Evolutionary conservation across 768 basidiomycete genomes (phyloP).

Genomic region (Hortiboletus campestris): DNA sequence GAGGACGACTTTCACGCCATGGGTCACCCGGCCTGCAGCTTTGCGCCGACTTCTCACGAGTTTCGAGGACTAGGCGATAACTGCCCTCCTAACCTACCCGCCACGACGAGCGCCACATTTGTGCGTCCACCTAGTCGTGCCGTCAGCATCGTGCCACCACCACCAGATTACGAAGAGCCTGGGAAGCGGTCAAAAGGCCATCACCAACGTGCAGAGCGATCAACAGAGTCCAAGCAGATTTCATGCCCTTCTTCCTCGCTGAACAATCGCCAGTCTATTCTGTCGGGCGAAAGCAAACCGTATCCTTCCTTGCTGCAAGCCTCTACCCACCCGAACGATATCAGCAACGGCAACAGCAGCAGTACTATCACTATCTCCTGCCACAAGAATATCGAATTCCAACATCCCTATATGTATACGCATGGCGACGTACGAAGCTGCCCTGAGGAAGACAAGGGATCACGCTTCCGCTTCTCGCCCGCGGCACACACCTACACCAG

Average conservation of each 20-base stretch:
- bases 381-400: conserved; percentile 14
- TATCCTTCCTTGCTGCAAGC: conserved; percentile 14
- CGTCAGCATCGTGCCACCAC: conserved; percentile 30
- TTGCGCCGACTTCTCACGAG: conserved; percentile 1
- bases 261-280: conserved; percentile 5
- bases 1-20: conserved; percentile 38
- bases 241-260: conserved; percentile 1
- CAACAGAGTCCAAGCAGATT: conserved; percentile 1
- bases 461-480: conserved; percentile 8
- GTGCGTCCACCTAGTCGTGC: conserved; percentile 30
- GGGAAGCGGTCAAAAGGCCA: conserved; percentile 14
- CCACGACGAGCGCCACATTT: conserved; percentile 3
- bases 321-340: conserved; percentile 25
- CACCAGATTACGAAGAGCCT: conserved; percentile 19
- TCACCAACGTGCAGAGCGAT: conserved; percentile 8
- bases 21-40: conserved; percentile 6
- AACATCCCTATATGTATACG: conserved; percentile 25
- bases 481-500: conserved; percentile 15
- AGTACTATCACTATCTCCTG: conserved; percentile 20
- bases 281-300: conserved; percentile 1
- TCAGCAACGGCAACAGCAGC: conserved; percentile 20
- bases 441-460: conserved; percentile 1
- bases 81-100: background rate
- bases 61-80: background rate
- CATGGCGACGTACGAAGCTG: conserved; percentile 13